These are phyloP conservation scores for Acer yangbiense DNA, from an alignment of 345 rosid genomes.

Conservation along the genomic window DNA sequence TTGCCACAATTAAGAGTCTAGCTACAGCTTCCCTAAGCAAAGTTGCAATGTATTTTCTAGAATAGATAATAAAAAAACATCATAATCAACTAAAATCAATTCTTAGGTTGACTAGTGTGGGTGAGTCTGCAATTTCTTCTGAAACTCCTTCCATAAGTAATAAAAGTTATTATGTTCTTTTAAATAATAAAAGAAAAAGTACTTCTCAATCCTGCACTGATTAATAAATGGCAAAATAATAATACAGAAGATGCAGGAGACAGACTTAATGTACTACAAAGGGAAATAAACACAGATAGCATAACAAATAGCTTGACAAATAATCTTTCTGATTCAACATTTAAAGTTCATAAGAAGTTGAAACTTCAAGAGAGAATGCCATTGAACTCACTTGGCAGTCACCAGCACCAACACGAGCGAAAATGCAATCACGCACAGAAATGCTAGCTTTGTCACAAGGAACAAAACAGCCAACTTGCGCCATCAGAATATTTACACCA, in stretches of 20 bases:
- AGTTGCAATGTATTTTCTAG: not conserved
- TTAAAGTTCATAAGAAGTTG: constrained; percentile 3
- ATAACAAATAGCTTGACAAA: not conserved
- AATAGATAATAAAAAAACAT: not conserved
- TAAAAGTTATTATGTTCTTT: not conserved
- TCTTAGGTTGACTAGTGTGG: not conserved
- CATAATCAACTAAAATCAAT: not conserved
- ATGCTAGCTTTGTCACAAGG: constrained; percentile 92
- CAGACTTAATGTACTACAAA: not conserved
- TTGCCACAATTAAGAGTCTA: not conserved
- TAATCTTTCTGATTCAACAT: not conserved
- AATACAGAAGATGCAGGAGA: not conserved
- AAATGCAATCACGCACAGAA: constrained; percentile 93
- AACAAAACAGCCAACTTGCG: constrained; percentile 96
- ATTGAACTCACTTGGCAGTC: constrained; percentile 90
- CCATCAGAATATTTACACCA: constrained; percentile 94
- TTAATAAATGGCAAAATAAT: not conserved
- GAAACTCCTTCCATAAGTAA: not conserved
- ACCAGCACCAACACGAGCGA: constrained; percentile 98
- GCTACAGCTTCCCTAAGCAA: not conserved
- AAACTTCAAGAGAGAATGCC: constrained; percentile 12
- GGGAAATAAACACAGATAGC: not conserved
- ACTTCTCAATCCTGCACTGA: not conserved
- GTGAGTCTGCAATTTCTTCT: not conserved
- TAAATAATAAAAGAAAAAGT: too few relatives aligned